Evolutionary conservation across 371 early-diverging fungal species (phyloP).

Genomic region (Basidiobolus meristosporus): DNA sequence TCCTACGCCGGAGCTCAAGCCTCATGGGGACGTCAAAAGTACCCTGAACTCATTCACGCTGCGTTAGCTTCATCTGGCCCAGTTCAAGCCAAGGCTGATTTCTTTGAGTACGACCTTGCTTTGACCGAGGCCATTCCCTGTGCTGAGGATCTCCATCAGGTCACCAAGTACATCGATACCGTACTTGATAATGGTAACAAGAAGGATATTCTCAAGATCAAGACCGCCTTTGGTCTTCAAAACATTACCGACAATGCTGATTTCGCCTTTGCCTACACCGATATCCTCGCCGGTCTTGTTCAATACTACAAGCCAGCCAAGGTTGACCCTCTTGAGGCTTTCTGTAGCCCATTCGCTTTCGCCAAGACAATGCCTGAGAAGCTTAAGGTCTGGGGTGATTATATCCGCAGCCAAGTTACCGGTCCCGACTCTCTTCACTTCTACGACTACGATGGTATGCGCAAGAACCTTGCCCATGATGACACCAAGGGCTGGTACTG

Average conservation of each 20-base stretch:
- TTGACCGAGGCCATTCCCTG: background rate
- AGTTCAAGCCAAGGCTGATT: conserved; percentile 26
- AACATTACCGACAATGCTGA: background rate
- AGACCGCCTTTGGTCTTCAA: background rate
- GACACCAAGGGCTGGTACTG: too few relatives aligned
- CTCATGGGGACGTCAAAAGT: conserved; percentile 42
- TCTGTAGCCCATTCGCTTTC: background rate
- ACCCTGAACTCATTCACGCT: conserved; percentile 41
- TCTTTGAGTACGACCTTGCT: conserved; percentile 26
- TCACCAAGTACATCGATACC: conserved; percentile 1
- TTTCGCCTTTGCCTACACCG: background rate
- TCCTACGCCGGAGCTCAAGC: conserved; percentile 53
- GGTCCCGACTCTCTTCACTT: too few relatives aligned
- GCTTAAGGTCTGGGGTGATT: too few relatives aligned
- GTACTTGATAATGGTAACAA: background rate
- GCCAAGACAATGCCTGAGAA: too few relatives aligned
- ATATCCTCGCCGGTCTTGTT: background rate
- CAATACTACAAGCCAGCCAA: background rate
- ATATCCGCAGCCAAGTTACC: too few relatives aligned
- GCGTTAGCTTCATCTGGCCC: conserved; percentile 57
- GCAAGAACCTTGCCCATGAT: too few relatives aligned
- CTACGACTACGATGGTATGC: too few relatives aligned
- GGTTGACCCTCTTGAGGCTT: background rate
- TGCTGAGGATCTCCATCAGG: background rate
- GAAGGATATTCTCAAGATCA: background rate